A percentile compares a stretch with the other conserved stretches of the same genome.
These are phyloP conservation scores for Zopfia rhizophila DNA, from an alignment of 2,329 filamentous ascomycete species.

Conservation along the genomic window DNA sequence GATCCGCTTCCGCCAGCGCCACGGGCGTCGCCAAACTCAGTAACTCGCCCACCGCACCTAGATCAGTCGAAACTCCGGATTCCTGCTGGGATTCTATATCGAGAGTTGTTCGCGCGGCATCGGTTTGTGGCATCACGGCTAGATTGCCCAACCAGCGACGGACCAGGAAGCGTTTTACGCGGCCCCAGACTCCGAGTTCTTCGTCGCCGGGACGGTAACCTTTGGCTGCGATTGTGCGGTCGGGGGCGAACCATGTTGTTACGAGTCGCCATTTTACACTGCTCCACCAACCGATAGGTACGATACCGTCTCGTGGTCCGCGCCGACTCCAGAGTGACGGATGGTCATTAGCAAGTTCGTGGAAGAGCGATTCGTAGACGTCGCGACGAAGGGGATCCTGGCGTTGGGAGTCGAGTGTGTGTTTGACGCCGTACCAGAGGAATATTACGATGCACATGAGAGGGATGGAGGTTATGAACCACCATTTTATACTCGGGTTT, in stretches of 20 bases:
- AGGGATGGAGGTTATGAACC: constrained; percentile 59
- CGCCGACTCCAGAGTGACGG: constrained; percentile 60
- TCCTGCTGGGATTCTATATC: constrained; percentile 5
- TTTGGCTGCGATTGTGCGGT: constrained; percentile 51
- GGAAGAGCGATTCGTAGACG: constrained; percentile 63
- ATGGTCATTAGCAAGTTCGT: constrained; percentile 57
- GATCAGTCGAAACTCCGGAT: constrained; percentile 19
- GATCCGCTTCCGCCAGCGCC: constrained; percentile 49
- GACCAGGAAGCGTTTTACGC: constrained; percentile 52
- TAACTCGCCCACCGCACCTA: constrained; percentile 46
- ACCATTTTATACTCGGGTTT: constrained; percentile 60
- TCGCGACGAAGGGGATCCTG: constrained; percentile 60
- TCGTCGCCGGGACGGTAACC: constrained; percentile 44
- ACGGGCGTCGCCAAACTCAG: constrained; percentile 48
- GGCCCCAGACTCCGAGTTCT: constrained; percentile 53
- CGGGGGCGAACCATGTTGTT: constrained; percentile 57
- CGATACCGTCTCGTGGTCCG: constrained; percentile 56
- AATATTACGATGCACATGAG: constrained; percentile 59
- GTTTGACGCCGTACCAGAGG: constrained; percentile 61
- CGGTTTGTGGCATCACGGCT: constrained; percentile 29
- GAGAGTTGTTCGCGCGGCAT: constrained; percentile 9
- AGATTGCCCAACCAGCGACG: constrained; percentile 55
- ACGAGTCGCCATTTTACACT: constrained; percentile 61
- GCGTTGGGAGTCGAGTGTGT: constrained; percentile 53
- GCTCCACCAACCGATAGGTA: constrained; percentile 51